phyloP scores from a whole-genome alignment of 768 basidiomycete species.

The Mycena maculata region DNA sequence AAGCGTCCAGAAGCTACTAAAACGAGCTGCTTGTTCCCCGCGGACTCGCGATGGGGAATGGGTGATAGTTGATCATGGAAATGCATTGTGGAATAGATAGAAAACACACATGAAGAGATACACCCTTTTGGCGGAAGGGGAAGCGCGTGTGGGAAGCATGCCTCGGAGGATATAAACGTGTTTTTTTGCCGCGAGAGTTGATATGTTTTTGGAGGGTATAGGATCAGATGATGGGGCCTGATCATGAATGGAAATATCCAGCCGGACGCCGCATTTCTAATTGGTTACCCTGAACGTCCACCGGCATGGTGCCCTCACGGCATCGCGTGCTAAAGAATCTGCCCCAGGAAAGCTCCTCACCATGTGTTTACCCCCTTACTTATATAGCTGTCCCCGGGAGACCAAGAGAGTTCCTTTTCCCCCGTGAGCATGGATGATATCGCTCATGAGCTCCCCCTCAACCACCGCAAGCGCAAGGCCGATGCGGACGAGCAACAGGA shows the following conservation, averaged over 20 bases:
- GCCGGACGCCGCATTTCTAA: neutral
- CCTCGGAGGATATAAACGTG: constrained; percentile 11
- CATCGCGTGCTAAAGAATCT: constrained; percentile 27
- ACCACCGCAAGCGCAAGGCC: constrained; percentile 78
- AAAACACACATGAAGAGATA: constrained; percentile 4
- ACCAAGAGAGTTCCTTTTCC: constrained; percentile 40
- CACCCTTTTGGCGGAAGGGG: constrained; percentile 9
- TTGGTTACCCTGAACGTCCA: constrained; percentile 24
- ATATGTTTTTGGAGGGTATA: constrained; percentile 22
- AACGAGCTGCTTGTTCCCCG: constrained; percentile 10
- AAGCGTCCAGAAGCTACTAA: constrained; percentile 19
- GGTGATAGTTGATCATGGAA: constrained; percentile 15
- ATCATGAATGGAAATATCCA: constrained; percentile 9
- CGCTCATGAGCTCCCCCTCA: constrained; percentile 61
- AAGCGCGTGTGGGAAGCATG: neutral
- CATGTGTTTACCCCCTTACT: constrained; percentile 50
- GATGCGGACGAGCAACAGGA: constrained; percentile 60
- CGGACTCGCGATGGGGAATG: no score
- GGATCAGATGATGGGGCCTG: constrained; percentile 19
- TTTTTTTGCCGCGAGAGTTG: neutral
- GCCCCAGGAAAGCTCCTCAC: neutral
- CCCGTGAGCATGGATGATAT: constrained; percentile 67
- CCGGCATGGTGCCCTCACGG: constrained; percentile 17
- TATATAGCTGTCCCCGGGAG: constrained; percentile 47
- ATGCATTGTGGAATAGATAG: neutral